Evolutionary conservation across 768 basidiomycete species (phyloP).

Genomic region (Psilocybe azurescens): DNA sequence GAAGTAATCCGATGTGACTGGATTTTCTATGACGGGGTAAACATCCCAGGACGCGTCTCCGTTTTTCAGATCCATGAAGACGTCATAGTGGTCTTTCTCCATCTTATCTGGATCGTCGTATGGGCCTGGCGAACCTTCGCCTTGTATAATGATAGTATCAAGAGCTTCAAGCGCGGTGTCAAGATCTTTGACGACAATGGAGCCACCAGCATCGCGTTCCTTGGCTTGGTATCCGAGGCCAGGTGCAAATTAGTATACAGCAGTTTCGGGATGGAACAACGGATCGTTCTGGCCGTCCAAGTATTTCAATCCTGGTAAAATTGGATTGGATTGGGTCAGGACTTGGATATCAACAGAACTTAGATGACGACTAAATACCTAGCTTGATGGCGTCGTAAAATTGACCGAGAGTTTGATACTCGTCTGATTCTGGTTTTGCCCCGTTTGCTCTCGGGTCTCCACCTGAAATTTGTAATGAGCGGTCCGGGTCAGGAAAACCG

Average conservation of each 20-base stretch:
- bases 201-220: constrained; percentile 11
- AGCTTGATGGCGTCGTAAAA: constrained; percentile 9
- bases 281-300: constrained; percentile 3
- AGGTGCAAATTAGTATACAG: constrained; percentile 1
- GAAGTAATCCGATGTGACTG: constrained; percentile 22
- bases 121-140: constrained; percentile 7
- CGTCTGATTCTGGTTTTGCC: not conserved
- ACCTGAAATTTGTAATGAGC: not conserved
- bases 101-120: constrained; percentile 17
- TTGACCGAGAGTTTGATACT: constrained; percentile 6
- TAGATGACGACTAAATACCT: not conserved
- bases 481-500: not conserved
- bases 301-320: constrained; percentile 8
- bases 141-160: constrained; percentile 7
- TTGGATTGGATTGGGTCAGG: not conserved
- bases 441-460: not conserved
- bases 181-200: not conserved
- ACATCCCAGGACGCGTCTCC: constrained; percentile 17
- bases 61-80: constrained; percentile 23
- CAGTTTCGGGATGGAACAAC: constrained; percentile 12
- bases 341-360: not conserved
- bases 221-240: not conserved
- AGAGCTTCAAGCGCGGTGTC: not conserved
- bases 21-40: constrained; percentile 21
- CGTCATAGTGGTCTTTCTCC: constrained; percentile 21